A percentile compares a stretch with the other conserved stretches of the same genome.
Evolutionary conservation across 495 filamentous ascomycete species (phyloP).

Genomic region (Penicillium daleae): DNA sequence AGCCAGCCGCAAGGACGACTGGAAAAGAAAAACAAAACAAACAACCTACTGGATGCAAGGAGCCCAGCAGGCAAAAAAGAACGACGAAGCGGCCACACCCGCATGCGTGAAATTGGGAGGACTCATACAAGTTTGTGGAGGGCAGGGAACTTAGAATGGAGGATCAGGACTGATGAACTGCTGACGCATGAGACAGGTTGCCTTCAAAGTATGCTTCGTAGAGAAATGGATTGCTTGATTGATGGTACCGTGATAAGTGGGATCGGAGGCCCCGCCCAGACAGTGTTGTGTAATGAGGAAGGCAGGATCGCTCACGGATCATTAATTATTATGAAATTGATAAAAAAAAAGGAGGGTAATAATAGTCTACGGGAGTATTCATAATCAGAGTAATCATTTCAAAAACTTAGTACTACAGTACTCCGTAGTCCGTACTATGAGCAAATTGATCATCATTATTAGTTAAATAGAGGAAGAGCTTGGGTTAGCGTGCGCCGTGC

Average conservation of each 20-base stretch:
- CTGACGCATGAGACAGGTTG: constrained; percentile 29
- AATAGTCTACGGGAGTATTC: not conserved
- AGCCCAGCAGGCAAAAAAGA: constrained; percentile 24
- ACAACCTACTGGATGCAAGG: constrained; percentile 28
- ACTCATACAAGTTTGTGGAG: not conserved
- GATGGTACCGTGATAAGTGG: constrained; percentile 19
- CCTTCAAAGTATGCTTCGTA: not conserved
- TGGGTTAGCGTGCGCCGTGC: not conserved
- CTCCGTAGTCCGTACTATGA: too few species aligned
- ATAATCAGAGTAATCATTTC: not conserved
- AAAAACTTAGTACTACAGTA: not conserved
- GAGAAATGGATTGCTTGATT: constrained; percentile 17
- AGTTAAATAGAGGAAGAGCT: not conserved
- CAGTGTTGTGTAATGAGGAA: constrained; percentile 27
- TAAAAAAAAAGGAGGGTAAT: not conserved
- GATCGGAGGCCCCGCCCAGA: constrained; percentile 25
- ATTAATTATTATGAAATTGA: not conserved
- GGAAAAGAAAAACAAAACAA: not conserved
- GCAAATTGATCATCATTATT: not conserved
- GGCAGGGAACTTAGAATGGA: not conserved
- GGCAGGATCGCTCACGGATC: not conserved
- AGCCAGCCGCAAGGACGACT: constrained; percentile 26
- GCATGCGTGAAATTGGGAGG: not conserved
- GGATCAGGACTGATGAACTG: constrained; percentile 2
- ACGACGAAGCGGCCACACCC: not conserved